Base-by-base conservation (phyloP, 805 yeast genomes). In the Candida golubevii region DNA sequence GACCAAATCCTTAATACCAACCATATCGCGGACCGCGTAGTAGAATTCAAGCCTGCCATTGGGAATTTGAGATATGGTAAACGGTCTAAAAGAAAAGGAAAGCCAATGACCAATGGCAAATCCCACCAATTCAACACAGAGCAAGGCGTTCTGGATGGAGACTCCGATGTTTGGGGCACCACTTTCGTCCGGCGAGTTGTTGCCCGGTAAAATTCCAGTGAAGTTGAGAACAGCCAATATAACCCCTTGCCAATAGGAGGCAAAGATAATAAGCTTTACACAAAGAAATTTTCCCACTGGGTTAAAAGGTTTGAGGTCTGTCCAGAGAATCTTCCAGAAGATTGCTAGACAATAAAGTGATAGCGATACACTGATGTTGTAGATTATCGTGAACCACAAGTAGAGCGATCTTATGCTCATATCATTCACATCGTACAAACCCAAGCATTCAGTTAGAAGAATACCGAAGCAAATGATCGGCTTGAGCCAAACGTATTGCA, bases 181-280 rank as follows among this genome's bases (percentile, higher is more conserved):
- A 29, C 49, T 49, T 36, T 56, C 54, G 33, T 54, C 62, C 30
- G 56, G 60, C n/a, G 59, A 49, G 31, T 49, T 47, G 48, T 40
- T 43, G 10, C 63, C 64, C 4, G 75, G 75, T 27, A 79, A 52
- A 35, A 71, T 39, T 42, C 82, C 75, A 55, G 74, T 53, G 58
- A 74, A 68, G 65, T 75, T 68, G 36, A 84, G 56, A 1, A 79
- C 57, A 5, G 80, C 79, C 36, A 86, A 66, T 1, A 82, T 51
- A 8, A 85, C 66, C 0, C 95, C 88, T 61, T 93, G 99, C 99
- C 99, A 93, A 61, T 89, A 93, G n/a, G 96, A 86, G 23, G 97
- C 98, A 72, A 93, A 93, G 39, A 93, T 90, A 43, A 93, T 88
- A 50, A 89, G 74, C 59, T 93, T 93, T 38, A 93, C 96, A 66